These are phyloP conservation scores for Fusarium aywerte DNA, from an alignment of 2,329 filamentous ascomycete species.

Conservation along the genomic window DNA sequence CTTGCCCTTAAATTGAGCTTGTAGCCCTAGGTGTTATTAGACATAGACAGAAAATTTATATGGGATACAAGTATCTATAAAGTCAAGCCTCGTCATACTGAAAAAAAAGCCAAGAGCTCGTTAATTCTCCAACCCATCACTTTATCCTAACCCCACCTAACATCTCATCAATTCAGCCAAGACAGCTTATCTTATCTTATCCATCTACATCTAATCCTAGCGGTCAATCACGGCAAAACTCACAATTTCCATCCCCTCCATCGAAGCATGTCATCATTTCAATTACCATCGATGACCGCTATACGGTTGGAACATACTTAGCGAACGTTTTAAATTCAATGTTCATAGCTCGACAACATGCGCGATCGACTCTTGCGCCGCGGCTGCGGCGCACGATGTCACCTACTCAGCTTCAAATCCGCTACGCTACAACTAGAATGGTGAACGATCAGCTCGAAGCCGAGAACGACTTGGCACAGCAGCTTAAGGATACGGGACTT, in stretches of 20 bases:
- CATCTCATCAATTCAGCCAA: neutral
- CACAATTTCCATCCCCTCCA: constrained; percentile 29
- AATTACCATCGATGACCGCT: neutral
- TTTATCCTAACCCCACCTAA: neutral
- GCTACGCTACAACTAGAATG: constrained; percentile 7
- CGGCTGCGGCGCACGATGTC: neutral
- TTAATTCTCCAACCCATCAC: neutral
- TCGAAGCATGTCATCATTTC: neutral
- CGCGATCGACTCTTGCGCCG: constrained; percentile 23
- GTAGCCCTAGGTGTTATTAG: too few species aligned
- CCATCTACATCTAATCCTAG: constrained; percentile 35
- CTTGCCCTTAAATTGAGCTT: too few species aligned
- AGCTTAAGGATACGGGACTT: constrained; percentile 44
- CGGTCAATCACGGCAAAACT: constrained; percentile 38
- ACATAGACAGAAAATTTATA: too few species aligned
- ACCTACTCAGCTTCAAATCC: neutral
- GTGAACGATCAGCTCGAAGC: constrained; percentile 9
- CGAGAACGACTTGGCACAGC: constrained; percentile 23
- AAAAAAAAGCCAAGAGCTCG: neutral
- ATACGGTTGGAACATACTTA: neutral
- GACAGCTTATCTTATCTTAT: constrained; percentile 19
- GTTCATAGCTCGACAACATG: constrained; percentile 35
- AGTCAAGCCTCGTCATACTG: neutral
- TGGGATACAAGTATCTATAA: too few species aligned
- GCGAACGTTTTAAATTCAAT: constrained; percentile 18